phyloP scores from a whole-genome alignment of 2,329 filamentous ascomycete genomes.

The Colletotrichum agaves region DNA sequence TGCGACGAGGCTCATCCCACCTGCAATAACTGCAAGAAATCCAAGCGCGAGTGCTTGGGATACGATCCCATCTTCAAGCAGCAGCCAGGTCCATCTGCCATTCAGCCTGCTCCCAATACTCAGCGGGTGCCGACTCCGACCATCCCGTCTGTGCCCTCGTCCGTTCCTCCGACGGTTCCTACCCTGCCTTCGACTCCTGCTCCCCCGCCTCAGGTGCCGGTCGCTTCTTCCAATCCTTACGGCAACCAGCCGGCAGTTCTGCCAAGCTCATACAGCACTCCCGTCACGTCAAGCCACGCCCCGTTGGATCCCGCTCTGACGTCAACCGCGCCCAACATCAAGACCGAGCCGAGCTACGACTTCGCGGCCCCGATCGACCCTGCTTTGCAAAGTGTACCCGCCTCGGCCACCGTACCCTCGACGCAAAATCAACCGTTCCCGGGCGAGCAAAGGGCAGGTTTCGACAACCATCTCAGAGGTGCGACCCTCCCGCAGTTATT shows the following conservation, averaged over 20 bases:
- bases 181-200: constrained; percentile 38
- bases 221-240: constrained; percentile 52
- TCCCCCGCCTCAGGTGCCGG: constrained; percentile 41
- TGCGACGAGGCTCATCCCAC: constrained; percentile 96
- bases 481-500: constrained; percentile 49
- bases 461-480: constrained; percentile 60
- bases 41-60: constrained; percentile 85
- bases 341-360: constrained; percentile 59
- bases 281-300: constrained; percentile 40
- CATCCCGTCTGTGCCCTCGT: constrained; percentile 50
- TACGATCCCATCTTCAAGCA: constrained; percentile 90
- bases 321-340: constrained; percentile 47
- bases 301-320: constrained; percentile 41
- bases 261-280: constrained; percentile 51
- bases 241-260: constrained; percentile 58
- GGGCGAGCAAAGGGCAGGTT: constrained; percentile 40
- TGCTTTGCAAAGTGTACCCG: constrained; percentile 62
- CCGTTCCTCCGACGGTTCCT: constrained; percentile 41
- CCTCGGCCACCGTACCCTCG: constrained; percentile 45
- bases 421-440: constrained; percentile 43
- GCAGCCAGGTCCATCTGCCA: constrained; percentile 75
- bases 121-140: constrained; percentile 48
- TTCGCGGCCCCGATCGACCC: constrained; percentile 74
- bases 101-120: constrained; percentile 74
- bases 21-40: constrained; percentile 91